A percentile compares a stretch with the other conserved stretches of the same genome.
These are phyloP conservation scores for Erysiphe pulchra DNA, from an alignment of 2,329 filamentous ascomycete genomes.

Conservation along the genomic window DNA sequence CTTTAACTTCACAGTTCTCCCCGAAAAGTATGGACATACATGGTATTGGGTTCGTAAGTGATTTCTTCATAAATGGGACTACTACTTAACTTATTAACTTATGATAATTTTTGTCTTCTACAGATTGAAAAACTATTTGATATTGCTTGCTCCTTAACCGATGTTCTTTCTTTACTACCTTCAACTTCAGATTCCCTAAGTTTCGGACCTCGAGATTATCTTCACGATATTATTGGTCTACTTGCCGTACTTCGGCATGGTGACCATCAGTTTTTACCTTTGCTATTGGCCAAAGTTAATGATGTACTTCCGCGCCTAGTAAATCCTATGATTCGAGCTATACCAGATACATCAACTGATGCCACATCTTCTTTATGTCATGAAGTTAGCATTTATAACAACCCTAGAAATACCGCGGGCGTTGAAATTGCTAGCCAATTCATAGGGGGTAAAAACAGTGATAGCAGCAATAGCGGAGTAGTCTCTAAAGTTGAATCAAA, in stretches of 20 bases:
- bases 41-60: conserved; percentile 43
- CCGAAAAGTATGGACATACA: conserved; percentile 49
- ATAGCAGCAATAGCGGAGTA: conserved; percentile 7
- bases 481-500: conserved; percentile 11
- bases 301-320: conserved; percentile 39
- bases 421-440: conserved; percentile 19
- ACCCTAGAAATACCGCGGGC: conserved; percentile 30
- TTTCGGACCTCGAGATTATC: conserved; percentile 43
- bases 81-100: too few species aligned
- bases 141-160: conserved; percentile 44
- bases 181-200: conserved; percentile 34
- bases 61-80: neutral
- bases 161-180: conserved; percentile 42
- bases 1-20: conserved; percentile 46
- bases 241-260: conserved; percentile 48
- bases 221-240: conserved; percentile 41
- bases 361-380: conserved; percentile 15
- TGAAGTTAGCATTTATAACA: conserved; percentile 36
- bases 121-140: conserved; percentile 58
- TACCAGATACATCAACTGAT: conserved; percentile 31
- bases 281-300: conserved; percentile 50
- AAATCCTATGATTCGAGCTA: conserved; percentile 32
- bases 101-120: neutral
- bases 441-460: conserved; percentile 7
- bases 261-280: conserved; percentile 49